Percentiles rank a stretch among this genome's conserved stretches.
Evolutionary conservation across 306 rosid genomes (phyloP).

Genomic region (Abrus precatorius): DNA sequence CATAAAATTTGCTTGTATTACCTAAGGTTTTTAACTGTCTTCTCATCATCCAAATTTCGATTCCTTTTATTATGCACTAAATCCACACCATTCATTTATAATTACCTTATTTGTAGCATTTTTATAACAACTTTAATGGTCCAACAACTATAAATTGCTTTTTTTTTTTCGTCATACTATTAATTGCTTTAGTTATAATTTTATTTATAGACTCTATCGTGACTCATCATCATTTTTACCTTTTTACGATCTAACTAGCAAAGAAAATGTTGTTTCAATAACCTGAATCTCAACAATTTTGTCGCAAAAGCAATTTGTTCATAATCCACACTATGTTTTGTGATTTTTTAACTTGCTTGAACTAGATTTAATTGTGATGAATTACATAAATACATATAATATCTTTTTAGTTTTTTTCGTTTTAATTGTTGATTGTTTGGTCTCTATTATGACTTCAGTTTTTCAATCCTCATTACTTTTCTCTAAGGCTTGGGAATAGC

Average conservation of each 20-base stretch:
- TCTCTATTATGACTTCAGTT: neutral
- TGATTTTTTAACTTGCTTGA: neutral
- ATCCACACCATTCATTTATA: neutral
- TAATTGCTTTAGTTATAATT: no score
- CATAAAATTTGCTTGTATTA: neutral
- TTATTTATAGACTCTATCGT: no score
- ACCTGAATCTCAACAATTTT: neutral
- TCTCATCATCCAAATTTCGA: neutral
- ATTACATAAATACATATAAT: no score
- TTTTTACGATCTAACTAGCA: neutral
- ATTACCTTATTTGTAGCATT: neutral
- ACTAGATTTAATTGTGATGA: neutral
- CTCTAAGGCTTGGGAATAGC: neutral
- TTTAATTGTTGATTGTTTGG: neutral
- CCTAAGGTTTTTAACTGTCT: no score
- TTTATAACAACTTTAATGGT: neutral
- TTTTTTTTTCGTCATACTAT: no score
- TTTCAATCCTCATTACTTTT: neutral
- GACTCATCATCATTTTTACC: no score
- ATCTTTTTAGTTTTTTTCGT: neutral
- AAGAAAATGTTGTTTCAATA: constrained; percentile 12
- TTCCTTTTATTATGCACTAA: neutral
- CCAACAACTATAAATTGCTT: no score
- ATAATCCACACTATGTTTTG: neutral
- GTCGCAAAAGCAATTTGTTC: neutral